phyloP scores from a whole-genome alignment of 1,284 basidiomycete species.

The Fomitiporia mediterranea region DNA sequence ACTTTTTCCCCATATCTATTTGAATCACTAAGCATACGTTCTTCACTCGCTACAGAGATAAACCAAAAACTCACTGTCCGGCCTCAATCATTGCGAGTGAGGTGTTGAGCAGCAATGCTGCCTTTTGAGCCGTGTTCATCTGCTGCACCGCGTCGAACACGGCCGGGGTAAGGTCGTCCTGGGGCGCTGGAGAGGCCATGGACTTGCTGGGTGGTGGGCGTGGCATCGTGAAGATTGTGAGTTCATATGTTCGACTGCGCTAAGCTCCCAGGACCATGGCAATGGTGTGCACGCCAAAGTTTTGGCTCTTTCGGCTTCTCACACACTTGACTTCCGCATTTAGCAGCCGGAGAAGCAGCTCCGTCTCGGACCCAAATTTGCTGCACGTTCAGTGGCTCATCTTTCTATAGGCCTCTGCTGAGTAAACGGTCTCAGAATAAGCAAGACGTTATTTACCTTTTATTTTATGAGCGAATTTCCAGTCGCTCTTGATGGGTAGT shows the following conservation, averaged over 20 bases:
- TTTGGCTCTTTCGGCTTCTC: neutral
- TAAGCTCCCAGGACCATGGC: constrained; percentile 1
- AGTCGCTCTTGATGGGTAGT: too few relatives aligned
- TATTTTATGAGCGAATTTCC: too few relatives aligned
- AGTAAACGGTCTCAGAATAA: too few relatives aligned
- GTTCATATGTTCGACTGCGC: neutral
- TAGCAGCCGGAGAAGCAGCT: too few relatives aligned
- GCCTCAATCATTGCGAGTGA: constrained; percentile 50
- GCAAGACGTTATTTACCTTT: too few relatives aligned
- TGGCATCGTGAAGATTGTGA: constrained; percentile 15
- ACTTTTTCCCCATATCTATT: constrained; percentile 58
- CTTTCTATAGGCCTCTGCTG: too few relatives aligned
- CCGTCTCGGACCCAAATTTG: too few relatives aligned
- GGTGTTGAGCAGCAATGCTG: constrained; percentile 55
- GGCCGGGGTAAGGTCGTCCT: constrained; percentile 56
- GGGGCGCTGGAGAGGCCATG: constrained; percentile 18
- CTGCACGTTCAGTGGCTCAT: too few relatives aligned
- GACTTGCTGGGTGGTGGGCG: constrained; percentile 12
- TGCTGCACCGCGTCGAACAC: constrained; percentile 51
- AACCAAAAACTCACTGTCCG: constrained; percentile 32
- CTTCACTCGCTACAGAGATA: neutral
- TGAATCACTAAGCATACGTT: neutral
- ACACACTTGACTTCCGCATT: neutral
- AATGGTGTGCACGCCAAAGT: neutral
- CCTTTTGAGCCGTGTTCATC: constrained; percentile 45